Percentiles rank a stretch among this genome's conserved stretches.
These are phyloP conservation scores for Rhodotorula paludigena DNA, from an alignment of 768 basidiomycete genomes.

Conservation along the genomic window DNA sequence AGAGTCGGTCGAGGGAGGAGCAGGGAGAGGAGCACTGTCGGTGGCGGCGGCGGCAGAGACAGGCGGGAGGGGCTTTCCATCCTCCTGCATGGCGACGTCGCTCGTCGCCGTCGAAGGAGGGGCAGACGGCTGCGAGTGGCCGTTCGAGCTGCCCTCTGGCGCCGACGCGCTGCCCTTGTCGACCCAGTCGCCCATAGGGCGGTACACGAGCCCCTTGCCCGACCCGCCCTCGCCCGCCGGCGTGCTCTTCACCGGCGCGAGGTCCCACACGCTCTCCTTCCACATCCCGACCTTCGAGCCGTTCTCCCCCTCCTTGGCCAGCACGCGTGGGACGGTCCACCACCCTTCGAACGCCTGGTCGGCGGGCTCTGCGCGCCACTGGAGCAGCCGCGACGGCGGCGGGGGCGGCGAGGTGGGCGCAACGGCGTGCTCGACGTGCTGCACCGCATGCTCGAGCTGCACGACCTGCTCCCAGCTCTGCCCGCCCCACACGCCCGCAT, in stretches of 20 bases:
- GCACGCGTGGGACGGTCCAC: constrained; percentile 12
- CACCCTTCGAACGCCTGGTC: neutral
- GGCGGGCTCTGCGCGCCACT: neutral
- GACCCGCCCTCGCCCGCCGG: neutral
- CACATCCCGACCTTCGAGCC: constrained; percentile 5
- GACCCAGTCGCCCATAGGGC: neutral
- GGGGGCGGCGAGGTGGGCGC: neutral
- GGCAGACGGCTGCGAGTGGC: too few species aligned
- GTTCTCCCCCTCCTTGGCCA: neutral
- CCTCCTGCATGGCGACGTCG: too few species aligned
- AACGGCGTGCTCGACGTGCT: neutral
- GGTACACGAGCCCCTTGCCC: neutral
- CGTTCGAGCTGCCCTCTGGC: too few species aligned
- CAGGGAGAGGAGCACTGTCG: neutral
- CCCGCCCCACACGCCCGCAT: neutral
- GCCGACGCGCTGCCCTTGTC: too few species aligned
- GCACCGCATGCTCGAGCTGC: neutral
- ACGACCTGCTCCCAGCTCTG: neutral
- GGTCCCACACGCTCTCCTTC: constrained; percentile 6
- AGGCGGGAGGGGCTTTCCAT: too few species aligned
- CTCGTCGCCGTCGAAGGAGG: too few species aligned
- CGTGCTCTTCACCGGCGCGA: constrained; percentile 7
- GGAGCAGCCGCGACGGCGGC: neutral
- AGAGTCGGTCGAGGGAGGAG: neutral
- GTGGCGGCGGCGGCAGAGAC: too few species aligned